Conservation (phyloP, 1,139 yeast species). For the Diutina pseudorugosa region DNA sequence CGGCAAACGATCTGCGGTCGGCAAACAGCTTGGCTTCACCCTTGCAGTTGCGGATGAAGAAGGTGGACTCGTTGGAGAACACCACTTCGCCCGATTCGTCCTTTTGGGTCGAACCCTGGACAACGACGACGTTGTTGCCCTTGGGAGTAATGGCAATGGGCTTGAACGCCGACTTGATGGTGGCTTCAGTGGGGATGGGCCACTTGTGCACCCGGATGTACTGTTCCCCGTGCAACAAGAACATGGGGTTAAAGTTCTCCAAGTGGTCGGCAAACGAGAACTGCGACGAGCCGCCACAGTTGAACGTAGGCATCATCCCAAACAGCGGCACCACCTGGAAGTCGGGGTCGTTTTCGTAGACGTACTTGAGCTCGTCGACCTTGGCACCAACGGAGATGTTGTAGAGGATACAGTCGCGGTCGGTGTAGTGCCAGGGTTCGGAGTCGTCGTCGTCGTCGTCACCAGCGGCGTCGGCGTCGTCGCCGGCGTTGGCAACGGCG, state of each 20-base stretch:
- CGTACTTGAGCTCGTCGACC: conserved; percentile 64
- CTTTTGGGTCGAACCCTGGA: conserved; percentile 60
- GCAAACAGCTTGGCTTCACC: conserved; percentile 43
- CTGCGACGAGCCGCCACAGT: conserved; percentile 34
- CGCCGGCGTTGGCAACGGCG: conserved; percentile 40
- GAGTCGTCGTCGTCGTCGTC: conserved; percentile 29
- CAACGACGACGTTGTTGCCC: conserved; percentile 78
- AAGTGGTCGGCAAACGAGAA: conserved; percentile 45
- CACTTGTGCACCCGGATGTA: conserved; percentile 67
- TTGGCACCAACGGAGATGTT: conserved; percentile 86
- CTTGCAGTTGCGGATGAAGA: conserved; percentile 69
- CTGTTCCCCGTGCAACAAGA: conserved; percentile 92
- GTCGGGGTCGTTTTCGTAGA: conserved; percentile 63
- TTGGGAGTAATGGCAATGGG: conserved; percentile 77
- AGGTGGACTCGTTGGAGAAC: conserved; percentile 76
- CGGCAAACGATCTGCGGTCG: conserved; percentile 45
- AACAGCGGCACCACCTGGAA: conserved; percentile 89
- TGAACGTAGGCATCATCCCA: conserved; percentile 71
- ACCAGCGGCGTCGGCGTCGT: conserved; percentile 10
- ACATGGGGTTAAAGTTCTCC: conserved; percentile 79
- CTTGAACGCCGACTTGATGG: conserved; percentile 44
- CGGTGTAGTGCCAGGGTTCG: conserved; percentile 10
- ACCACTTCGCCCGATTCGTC: conserved; percentile 57
- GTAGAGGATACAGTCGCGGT: conserved; percentile 70
- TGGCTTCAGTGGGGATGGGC: conserved; percentile 71